Evolutionary conservation across 2,329 filamentous ascomycete genomes (phyloP), one percentile per base, ranked within the genome.

Genomic region (Teratosphaeria destructans): DNA sequence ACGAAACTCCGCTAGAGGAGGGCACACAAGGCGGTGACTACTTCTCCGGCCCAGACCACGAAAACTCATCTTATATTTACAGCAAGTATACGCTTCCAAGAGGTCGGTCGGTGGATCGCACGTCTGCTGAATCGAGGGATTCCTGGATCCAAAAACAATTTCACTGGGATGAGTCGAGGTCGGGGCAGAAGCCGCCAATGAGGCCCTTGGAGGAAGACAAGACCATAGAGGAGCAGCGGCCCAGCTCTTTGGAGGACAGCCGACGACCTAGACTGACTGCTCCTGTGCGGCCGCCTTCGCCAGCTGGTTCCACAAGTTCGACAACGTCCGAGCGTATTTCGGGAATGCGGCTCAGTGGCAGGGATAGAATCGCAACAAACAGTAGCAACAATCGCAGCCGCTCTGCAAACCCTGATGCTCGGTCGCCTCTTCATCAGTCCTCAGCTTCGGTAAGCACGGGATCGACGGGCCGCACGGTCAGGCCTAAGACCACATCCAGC

Each of bases 11-110:
- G 7, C 8, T 19, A 23, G 43, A 49, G 19, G 23, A 4, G 43
- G 43, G 16, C 19, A 10, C 5, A 10, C 61, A 62, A 3, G 63
- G 57, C 14, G 62, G 56, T 10, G 59, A 62, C 11, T 62, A 55
- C 19, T 59, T 59, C 52, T 29, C 19, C 12, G 49, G 49, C 2
- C 14, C 19, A 52, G 49, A n/a, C 26, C 39, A 14, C 39, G 56
- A 5, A 57, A 82, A 85, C 2, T 81, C 87, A 0, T 90, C 91
- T 0, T 95, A 95, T 71, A 88, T 89, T 16, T 94, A 96, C 71
- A 87, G 90, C 7, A 95, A 89, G 61, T 96, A 91, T 57, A 78
- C 83, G 1, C 78, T 97, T 34, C 93, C 94, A 0, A 84, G 93
- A 62, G 93, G 93, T 14, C 89, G 94, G 71, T 11, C 82, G 37